A percentile compares a stretch with the other conserved stretches of the same genome.
Conservation (phyloP, 371 early-diverging fungal species). For the Blastocladiella emersonii region DNA sequence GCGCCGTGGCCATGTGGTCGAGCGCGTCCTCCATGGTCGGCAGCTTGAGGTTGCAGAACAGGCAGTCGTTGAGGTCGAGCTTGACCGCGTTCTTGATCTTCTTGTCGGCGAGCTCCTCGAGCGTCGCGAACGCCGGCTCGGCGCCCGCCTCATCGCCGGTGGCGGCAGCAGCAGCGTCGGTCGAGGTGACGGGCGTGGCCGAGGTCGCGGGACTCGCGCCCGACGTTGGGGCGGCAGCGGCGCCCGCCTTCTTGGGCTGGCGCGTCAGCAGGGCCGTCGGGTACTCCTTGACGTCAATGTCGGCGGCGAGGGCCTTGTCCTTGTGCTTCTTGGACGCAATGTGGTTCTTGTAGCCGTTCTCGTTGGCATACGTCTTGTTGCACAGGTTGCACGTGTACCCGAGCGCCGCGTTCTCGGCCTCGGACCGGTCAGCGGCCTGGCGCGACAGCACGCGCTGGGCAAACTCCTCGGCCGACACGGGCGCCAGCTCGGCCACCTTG, state of each 20-base stretch:
- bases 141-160: constrained; percentile 9
- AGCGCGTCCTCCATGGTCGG: constrained; percentile 64
- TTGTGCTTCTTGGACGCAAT: constrained; percentile 82
- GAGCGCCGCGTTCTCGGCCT: constrained; percentile 10
- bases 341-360: constrained; percentile 79
- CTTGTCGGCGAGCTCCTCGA: constrained; percentile 49
- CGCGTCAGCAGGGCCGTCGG: neutral
- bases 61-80: constrained; percentile 54
- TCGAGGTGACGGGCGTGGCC: neutral
- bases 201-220: neutral
- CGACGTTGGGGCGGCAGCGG: neutral
- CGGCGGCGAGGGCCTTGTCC: constrained; percentile 27
- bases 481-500: constrained; percentile 70
- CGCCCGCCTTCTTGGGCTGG: constrained; percentile 18
- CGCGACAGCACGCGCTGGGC: constrained; percentile 48
- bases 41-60: constrained; percentile 59
- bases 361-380: constrained; percentile 52
- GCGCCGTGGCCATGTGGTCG: constrained; percentile 75
- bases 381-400: constrained; percentile 24
- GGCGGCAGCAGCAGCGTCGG: neutral
- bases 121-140: constrained; percentile 31
- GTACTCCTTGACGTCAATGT: neutral
- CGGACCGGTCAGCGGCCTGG: constrained; percentile 19
- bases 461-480: constrained; percentile 68
- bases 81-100: constrained; percentile 51